A percentile compares a stretch with the other conserved stretches of the same genome.
These are phyloP conservation scores for Pleurotus salmoneostramineus DNA, from an alignment of 768 basidiomycete genomes.

Conservation along the genomic window DNA sequence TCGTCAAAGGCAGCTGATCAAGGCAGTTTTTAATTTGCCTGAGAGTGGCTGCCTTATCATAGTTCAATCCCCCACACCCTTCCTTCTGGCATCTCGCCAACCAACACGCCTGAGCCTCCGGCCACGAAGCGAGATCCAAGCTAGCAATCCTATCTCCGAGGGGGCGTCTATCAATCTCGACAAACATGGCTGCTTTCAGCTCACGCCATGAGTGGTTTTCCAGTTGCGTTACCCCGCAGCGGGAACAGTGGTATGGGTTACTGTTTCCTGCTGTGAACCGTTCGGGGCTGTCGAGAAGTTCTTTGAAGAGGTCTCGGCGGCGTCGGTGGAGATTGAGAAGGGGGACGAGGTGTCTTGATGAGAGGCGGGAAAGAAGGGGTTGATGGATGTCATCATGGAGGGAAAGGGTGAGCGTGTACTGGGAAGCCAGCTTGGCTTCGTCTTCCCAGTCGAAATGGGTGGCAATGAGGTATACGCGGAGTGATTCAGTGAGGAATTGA, in stretches of 20 bases:
- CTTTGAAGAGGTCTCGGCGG: slow-evolving; percentile 46
- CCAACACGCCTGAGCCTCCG: slow-evolving; percentile 61
- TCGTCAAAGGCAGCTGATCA: slow-evolving; percentile 40
- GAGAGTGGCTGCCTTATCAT: slow-evolving; percentile 56
- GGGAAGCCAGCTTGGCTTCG: slow-evolving; percentile 53
- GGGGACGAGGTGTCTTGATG: slow-evolving; percentile 47
- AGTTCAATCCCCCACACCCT: slow-evolving; percentile 51
- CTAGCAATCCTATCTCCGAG: slow-evolving; percentile 50
- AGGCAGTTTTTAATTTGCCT: slow-evolving; percentile 56
- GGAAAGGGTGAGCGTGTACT: slow-evolving; percentile 53
- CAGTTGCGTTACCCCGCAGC: slow-evolving; percentile 46
- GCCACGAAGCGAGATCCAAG: slow-evolving; percentile 49
- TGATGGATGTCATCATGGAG: slow-evolving; percentile 38
- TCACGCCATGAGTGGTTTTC: slow-evolving; percentile 63
- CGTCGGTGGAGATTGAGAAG: slow-evolving; percentile 55
- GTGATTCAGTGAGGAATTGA: slow-evolving; percentile 39
- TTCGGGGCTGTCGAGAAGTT: slow-evolving; percentile 53
- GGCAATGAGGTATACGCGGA: slow-evolving; percentile 52
- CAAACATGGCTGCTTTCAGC: slow-evolving; percentile 50
- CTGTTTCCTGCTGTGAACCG: slow-evolving; percentile 52
- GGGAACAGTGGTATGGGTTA: slow-evolving; percentile 41
- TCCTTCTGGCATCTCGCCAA: slow-evolving; percentile 47
- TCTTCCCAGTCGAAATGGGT: slow-evolving; percentile 60
- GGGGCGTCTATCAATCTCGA: slow-evolving; percentile 59
- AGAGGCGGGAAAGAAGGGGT: slow-evolving; percentile 39